Evolutionary conservation across 176 grass and related monocot species (phyloP), one percentile per base, ranked within the genome.

Genomic region (Triticum turgidum): DNA sequence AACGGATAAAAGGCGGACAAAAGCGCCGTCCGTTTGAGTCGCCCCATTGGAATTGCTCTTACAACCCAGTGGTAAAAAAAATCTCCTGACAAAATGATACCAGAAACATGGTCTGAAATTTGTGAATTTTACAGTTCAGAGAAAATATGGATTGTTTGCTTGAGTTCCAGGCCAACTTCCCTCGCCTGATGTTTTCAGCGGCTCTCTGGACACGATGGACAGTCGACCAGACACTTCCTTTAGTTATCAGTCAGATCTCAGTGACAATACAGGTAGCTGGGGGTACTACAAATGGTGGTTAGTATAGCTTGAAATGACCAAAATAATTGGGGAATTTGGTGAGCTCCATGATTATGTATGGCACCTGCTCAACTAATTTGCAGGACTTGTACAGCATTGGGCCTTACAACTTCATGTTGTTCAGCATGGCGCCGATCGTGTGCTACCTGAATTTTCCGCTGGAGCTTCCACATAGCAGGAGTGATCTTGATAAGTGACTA

Each of bases 161-260:
- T 49, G 20, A 11, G 82, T 83, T 75, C 59, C 61, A 80, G 80
- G 34, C 25, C 80, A 80, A 51, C 93, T 90, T 87, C 93, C 89
- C 77, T 29, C 44, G 9, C 13, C 77, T 1, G 62, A 87, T 64
- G 63, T 84, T 38, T 89, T 95, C 9, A 20, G 80, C 11, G 18
- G 75, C 8, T 84, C 93, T 33, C 73, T 98, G 4, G 92, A 94
- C 49, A 92, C 91, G 0, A 88, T 92, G 29, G 93, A 94, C 64
- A 98, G 80, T 94, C 34, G 87, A 92, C 81, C 69, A 78, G 80
- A 89, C 25, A 10, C 74, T 95, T 27, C 81, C 91, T 37, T 87
- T 88, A 73, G 83, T 98, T 20, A 77, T 91, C 17, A 84, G 71
- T 25, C 34, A 89, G 65, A 98, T 98, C 25, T 85, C 88, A 10